Percentiles rank a stretch among this genome's conserved stretches.
Conservation (phyloP, 371 early-diverging fungal genomes). For the Cokeromyces recurvatus region DNA sequence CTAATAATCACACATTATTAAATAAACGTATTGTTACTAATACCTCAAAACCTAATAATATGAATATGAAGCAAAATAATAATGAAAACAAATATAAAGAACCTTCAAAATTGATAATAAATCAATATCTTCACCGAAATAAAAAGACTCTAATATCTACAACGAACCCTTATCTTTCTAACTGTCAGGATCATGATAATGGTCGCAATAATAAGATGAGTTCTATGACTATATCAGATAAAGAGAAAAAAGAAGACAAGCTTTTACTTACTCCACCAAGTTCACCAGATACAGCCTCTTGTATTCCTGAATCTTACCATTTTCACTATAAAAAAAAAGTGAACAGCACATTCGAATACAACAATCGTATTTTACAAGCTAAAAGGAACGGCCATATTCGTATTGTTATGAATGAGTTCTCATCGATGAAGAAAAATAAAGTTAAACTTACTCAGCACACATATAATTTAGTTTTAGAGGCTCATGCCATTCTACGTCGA, state of each 20-base stretch:
- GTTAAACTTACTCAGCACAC: constrained; percentile 35
- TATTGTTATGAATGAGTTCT: constrained; percentile 29
- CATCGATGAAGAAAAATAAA: constrained; percentile 25
- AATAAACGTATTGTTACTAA: no score
- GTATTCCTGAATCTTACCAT: background rate
- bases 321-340: background rate
- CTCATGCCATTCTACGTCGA: constrained; percentile 32
- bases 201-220: no score
- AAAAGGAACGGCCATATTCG: constrained; percentile 34
- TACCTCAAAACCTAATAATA: no score
- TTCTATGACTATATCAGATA: background rate
- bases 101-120: no score
- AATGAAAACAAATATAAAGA: no score
- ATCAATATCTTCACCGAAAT: no score
- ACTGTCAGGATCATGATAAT: no score
- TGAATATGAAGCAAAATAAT: no score
- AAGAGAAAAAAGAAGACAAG: background rate
- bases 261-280: constrained; percentile 4
- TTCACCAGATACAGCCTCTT: constrained; percentile 5
- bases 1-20: no score
- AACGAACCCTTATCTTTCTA: no score
- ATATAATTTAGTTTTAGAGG: constrained; percentile 44
- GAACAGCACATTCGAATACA: constrained; percentile 15
- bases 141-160: no score
- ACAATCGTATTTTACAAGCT: constrained; percentile 25